These are phyloP conservation scores for Veloboletus limbatus DNA, from an alignment of 1,284 basidiomycete genomes.

Conservation along the genomic window DNA sequence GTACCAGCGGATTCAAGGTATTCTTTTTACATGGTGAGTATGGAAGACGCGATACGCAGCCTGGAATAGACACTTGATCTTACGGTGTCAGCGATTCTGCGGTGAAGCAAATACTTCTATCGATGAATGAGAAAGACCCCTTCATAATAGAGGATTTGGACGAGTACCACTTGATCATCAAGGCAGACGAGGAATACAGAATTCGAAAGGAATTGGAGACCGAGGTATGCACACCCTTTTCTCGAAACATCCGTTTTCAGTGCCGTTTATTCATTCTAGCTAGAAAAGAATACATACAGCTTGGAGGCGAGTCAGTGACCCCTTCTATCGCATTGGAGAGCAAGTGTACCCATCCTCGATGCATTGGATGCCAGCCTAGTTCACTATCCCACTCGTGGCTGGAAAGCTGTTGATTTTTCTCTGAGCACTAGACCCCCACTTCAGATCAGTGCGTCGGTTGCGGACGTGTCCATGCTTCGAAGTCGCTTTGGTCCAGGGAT, in stretches of 20 bases:
- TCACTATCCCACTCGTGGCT: background rate
- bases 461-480: background rate
- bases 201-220: conserved; percentile 71
- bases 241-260: conserved; percentile 1
- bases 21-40: conserved; percentile 71
- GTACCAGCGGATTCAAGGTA: conserved; percentile 43
- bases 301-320: conserved; percentile 30
- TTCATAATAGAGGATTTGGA: conserved; percentile 90
- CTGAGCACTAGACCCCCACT: background rate
- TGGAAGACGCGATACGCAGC: background rate
- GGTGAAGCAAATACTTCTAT: conserved; percentile 84
- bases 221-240: conserved; percentile 49
- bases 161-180: conserved; percentile 80
- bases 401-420: background rate
- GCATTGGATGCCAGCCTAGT: background rate
- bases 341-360: background rate
- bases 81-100: conserved; percentile 69
- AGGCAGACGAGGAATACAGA: conserved; percentile 74
- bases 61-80: background rate
- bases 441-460: background rate
- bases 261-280: conserved; percentile 7
- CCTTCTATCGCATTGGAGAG: background rate
- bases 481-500: background rate
- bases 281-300: conserved; percentile 45
- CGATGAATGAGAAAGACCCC: conserved; percentile 73